Percentiles rank a stretch among this genome's conserved stretches.
Conservation (phyloP, 371 early-diverging fungal genomes). For the Smittium culicis region DNA sequence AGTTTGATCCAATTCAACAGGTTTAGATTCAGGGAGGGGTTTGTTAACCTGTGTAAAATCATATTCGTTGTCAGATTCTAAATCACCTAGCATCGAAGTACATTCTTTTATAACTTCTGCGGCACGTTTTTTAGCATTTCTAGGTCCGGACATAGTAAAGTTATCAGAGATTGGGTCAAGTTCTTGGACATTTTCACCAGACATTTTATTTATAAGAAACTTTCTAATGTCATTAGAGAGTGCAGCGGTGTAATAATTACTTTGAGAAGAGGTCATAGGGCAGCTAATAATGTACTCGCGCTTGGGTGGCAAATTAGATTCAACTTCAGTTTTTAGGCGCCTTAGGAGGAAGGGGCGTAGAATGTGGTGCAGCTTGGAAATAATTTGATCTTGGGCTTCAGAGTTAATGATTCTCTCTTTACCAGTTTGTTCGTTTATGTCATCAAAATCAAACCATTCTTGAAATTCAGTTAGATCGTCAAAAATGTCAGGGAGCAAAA, state of each 20-base stretch:
- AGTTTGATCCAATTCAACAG: not conserved
- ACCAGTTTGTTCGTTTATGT: slow-evolving; percentile 45
- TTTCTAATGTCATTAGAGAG: slow-evolving; percentile 54
- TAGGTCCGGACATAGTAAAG: not conserved
- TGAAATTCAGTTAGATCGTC: slow-evolving; percentile 69
- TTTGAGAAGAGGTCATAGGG: slow-evolving; percentile 67
- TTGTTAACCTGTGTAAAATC: not conserved
- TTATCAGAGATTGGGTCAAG: not conserved
- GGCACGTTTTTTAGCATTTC: not conserved
- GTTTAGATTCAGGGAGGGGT: not conserved
- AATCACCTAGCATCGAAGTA: not conserved
- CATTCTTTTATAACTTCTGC: not conserved
- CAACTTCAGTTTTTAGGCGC: slow-evolving; percentile 93
- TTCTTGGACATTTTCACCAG: not conserved
- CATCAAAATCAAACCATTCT: slow-evolving; percentile 74
- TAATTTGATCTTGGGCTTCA: slow-evolving; percentile 52
- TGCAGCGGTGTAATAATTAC: slow-evolving; percentile 68
- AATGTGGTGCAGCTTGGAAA: slow-evolving; percentile 73
- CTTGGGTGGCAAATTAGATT: slow-evolving; percentile 73
- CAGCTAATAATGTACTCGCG: slow-evolving; percentile 76
- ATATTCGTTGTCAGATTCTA: not conserved
- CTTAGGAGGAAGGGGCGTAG: slow-evolving; percentile 89
- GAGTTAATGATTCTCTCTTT: slow-evolving; percentile 54
- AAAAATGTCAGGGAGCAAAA: slow-evolving; percentile 80
- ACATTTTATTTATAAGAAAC: slow-evolving; percentile 36